phyloP scores from a whole-genome alignment of 306 rosid species.

The Prinsepia uniflora region DNA sequence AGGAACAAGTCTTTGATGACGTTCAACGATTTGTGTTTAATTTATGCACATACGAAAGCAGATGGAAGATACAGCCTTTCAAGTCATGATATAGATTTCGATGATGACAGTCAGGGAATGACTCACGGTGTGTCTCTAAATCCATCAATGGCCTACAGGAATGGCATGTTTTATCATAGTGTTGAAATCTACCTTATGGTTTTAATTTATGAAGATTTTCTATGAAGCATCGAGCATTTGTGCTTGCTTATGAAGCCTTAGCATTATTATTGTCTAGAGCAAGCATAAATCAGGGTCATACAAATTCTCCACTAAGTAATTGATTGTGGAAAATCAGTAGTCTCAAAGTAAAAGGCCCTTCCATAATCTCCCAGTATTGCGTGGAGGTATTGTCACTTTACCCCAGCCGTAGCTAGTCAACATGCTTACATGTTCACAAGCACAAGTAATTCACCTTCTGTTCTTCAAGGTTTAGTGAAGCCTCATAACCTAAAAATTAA shows the following conservation, averaged over 20 bases:
- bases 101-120: constrained; percentile 42
- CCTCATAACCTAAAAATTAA: neutral
- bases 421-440: no score
- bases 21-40: constrained; percentile 45
- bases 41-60: constrained; percentile 50
- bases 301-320: neutral
- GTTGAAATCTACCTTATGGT: constrained; percentile 5
- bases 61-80: constrained; percentile 67
- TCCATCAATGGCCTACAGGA: constrained; percentile 10
- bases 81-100: constrained; percentile 54
- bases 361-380: neutral
- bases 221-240: neutral
- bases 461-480: neutral
- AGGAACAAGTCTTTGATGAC: constrained; percentile 40
- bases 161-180: constrained; percentile 11
- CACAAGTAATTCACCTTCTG: neutral
- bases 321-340: neutral
- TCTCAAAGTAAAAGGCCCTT: neutral
- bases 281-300: neutral
- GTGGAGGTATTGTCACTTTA: no score
- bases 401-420: no score
- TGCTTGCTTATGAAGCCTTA: neutral
- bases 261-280: neutral
- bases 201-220: neutral
- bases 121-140: constrained; percentile 38